Conservation (phyloP, 805 yeast species). For the Starmerella tilneyi region DNA sequence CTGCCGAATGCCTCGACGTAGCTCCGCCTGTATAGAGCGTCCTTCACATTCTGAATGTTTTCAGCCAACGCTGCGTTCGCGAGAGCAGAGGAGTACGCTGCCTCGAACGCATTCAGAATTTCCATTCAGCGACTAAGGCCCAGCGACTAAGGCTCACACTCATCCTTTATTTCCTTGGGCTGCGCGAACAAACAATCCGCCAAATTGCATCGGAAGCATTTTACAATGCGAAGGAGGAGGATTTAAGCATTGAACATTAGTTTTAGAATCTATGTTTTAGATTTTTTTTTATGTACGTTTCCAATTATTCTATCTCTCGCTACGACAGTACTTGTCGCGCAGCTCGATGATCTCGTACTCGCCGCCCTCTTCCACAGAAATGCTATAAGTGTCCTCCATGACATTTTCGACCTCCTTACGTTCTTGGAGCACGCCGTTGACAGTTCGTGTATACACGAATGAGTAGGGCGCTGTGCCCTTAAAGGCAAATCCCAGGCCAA, state of each 20-base stretch:
- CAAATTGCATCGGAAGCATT: too few species aligned
- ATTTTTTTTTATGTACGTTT: too few species aligned
- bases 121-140: too few species aligned
- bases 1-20: slow-evolving; percentile 58
- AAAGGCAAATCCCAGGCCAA: slow-evolving; percentile 72
- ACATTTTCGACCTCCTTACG: slow-evolving; percentile 49
- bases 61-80: slow-evolving; percentile 28
- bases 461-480: slow-evolving; percentile 86
- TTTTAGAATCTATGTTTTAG: too few species aligned
- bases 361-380: slow-evolving; percentile 78
- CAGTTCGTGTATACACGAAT: slow-evolving; percentile 67
- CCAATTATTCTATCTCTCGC: not conserved
- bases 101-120: slow-evolving; percentile 27
- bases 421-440: slow-evolving; percentile 44
- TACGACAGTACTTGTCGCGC: slow-evolving; percentile 67
- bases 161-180: not conserved
- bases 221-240: too few species aligned
- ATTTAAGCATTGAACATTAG: too few species aligned
- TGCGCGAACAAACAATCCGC: too few species aligned
- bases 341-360: slow-evolving; percentile 86
- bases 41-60: slow-evolving; percentile 59
- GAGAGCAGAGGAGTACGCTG: slow-evolving; percentile 25
- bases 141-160: slow-evolving; percentile 4
- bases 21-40: slow-evolving; percentile 57
- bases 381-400: slow-evolving; percentile 54